Evolutionary conservation across 192 early-diverging fungal genomes (phyloP).

Genomic region (Dissophora globulifera): DNA sequence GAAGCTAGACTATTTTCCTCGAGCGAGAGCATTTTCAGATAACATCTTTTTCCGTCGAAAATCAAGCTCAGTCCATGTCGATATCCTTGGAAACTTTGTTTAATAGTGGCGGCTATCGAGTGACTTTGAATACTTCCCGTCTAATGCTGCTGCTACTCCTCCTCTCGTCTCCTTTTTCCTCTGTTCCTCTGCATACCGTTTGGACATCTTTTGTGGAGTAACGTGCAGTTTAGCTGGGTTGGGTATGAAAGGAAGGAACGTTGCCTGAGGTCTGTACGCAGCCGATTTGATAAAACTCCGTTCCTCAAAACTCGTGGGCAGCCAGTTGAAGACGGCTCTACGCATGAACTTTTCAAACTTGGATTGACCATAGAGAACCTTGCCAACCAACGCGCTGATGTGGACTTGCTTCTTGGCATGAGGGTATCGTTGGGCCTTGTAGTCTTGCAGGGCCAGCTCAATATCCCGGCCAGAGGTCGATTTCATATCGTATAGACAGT

Average conservation of each 20-base stretch:
- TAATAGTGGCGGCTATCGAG: no score
- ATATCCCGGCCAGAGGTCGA: slow-evolving; percentile 7
- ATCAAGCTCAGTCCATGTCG: no score
- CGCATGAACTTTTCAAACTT: slow-evolving; percentile 11
- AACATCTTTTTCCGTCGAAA: no score
- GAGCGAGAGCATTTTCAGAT: no score
- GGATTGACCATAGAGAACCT: slow-evolving; percentile 20
- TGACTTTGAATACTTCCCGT: no score
- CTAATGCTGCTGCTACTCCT: no score
- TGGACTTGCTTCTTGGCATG: slow-evolving; percentile 24
- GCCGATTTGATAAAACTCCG: neutral
- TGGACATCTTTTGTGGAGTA: slow-evolving; percentile 13
- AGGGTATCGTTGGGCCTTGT: slow-evolving; percentile 14
- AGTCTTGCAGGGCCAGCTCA: slow-evolving; percentile 14
- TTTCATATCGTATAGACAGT: slow-evolving; percentile 29
- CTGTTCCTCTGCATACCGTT: slow-evolving; percentile 24
- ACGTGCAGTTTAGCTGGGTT: slow-evolving; percentile 12
- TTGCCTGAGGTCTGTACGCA: slow-evolving; percentile 32
- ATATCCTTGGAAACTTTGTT: no score
- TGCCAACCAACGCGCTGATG: slow-evolving; percentile 15
- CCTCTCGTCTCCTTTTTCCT: no score
- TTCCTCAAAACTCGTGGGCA: slow-evolving; percentile 3
- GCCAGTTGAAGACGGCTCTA: slow-evolving; percentile 10
- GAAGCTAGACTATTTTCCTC: no score
- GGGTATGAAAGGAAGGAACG: slow-evolving; percentile 28